Evolutionary conservation across 1,284 basidiomycete genomes (phyloP), one percentile per base, ranked within the genome.

Genomic region (Schizopora paradoxa): DNA sequence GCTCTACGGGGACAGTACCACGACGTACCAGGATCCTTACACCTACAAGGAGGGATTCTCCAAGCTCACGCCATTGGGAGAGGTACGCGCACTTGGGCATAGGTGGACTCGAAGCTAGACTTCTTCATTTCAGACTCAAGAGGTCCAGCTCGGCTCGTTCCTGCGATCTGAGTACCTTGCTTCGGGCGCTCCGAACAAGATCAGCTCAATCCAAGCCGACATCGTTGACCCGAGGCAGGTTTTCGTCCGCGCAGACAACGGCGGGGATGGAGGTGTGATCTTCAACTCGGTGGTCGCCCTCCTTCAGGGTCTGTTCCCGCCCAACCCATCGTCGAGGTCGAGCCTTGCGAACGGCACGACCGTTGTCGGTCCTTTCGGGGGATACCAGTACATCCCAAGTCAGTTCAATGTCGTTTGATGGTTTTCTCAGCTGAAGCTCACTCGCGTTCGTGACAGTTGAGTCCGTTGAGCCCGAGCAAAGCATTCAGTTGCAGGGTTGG

Each of bases 311-410:
- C 67, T 88, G 34, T 90, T 80, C 74, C 86, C 87, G 18, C 85
- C 86, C 18, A 84, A 59, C 66, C 69, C 29, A 69, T 74, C 38
- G 82, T 85, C 69, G 79, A 75, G 59, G 82, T 83, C 56, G 67
- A 72, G 37, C 4, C 77, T 91, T 13, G 89, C 90, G 6, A 90
- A 94, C 55, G 87, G 82, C 51, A 77, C 77, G 11, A 78, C 70
- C 11, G 70, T 93, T 37, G 64, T 77, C 6, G 82, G 86, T 14
- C 87, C 87, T 27, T 74, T 91, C n/a, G 76, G 77, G 6, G 90
- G 91, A 1, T 93, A 92, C 63, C 86, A 89, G 63, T 91, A 90
- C 53, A 73, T 90, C 44, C 86, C 86, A 6, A 76, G 77, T 79
- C 51, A 32, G 69, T 59, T 13, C 35, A 23, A 16, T 5, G 5